Evolutionary conservation across 257 asterid genomes (phyloP), one percentile per base, ranked within the genome.

Genomic region (Solanum appendiculatum): DNA sequence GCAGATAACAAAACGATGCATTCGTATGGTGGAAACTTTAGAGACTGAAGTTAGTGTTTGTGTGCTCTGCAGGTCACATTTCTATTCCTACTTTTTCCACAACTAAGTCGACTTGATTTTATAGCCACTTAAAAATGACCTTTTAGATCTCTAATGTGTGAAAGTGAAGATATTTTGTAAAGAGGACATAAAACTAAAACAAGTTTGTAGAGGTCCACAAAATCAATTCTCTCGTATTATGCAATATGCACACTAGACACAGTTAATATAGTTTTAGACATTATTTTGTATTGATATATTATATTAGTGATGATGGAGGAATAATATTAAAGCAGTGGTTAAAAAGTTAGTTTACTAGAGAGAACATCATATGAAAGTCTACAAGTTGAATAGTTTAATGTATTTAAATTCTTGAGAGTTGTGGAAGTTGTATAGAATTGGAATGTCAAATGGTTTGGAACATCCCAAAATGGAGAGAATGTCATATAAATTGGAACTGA

Each of bases 41-140:
- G 93, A 92, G 48, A 83, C 93, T 78, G 96, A 90, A 29, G 91
- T 91, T 46, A 94, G 97, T 80, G 98, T 98, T 86, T 97, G 99
- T 89, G 92, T 92, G 33, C 91, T 97, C 88, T 97, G 98, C 99
- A 93, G 99, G 99, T 97, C 69, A 51, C 31, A 81, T 72, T 66
- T 85, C 86, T 42, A n/a, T 86, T 84, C 84, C 85, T 51, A 34
- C 21, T 78, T n/a, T 66, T 86, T 82, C 68, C 56, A 15, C 85
- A 42, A 82, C 66, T 86, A 73, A 33, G 18, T 86, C 77, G 70
- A 37, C 46, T 69, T 89, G n/a, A 68, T 82, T 40, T 54, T 69
- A 69, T 69, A 31, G 42, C 40, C 77, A 16, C 77, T 7, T 31
- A 69, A 69, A 69, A 16, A 29, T 15, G 39, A 14, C 37, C 36